A percentile compares a stretch with the other conserved stretches of the same genome.
Evolutionary conservation across 352 stramenopile genomes (phyloP).

Genomic region (Aphanomyces euteiches): DNA sequence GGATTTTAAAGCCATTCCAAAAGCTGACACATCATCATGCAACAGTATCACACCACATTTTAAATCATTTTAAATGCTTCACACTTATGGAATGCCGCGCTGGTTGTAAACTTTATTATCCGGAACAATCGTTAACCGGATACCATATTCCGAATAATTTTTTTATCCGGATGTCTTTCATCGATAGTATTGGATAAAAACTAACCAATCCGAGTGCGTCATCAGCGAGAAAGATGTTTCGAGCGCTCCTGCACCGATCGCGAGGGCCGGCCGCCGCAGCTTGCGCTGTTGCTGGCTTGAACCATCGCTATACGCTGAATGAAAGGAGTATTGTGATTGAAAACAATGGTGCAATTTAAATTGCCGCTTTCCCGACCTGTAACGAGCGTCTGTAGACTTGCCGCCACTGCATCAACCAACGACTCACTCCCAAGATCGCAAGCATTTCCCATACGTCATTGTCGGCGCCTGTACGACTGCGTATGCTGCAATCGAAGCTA

Average conservation of each 20-base stretch:
- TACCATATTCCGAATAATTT: too few relatives aligned
- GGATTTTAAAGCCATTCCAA: too few relatives aligned
- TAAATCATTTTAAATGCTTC: too few relatives aligned
- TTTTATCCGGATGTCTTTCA: too few relatives aligned
- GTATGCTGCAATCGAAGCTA: slow-evolving; percentile 88
- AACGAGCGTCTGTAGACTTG: background rate
- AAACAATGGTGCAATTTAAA: background rate
- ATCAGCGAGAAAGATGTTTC: background rate
- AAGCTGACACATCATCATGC: too few relatives aligned
- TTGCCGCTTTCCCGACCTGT: background rate
- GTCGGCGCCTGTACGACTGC: slow-evolving; percentile 83
- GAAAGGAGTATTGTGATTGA: slow-evolving; percentile 26
- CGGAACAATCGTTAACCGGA: too few relatives aligned
- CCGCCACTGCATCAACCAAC: background rate
- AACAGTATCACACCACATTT: too few relatives aligned
- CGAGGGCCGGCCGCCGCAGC: background rate
- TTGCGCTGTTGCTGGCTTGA: background rate
- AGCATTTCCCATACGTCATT: slow-evolving; percentile 86
- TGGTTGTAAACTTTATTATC: too few relatives aligned
- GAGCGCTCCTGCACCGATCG: background rate
- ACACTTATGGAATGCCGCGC: too few relatives aligned
- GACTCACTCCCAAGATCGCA: slow-evolving; percentile 18
- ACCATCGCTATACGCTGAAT: background rate
- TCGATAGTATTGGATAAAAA: background rate
- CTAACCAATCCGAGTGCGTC: background rate